Conservation (phyloP, 495 filamentous ascomycete genomes). For the Amorphotheca resinae region DNA sequence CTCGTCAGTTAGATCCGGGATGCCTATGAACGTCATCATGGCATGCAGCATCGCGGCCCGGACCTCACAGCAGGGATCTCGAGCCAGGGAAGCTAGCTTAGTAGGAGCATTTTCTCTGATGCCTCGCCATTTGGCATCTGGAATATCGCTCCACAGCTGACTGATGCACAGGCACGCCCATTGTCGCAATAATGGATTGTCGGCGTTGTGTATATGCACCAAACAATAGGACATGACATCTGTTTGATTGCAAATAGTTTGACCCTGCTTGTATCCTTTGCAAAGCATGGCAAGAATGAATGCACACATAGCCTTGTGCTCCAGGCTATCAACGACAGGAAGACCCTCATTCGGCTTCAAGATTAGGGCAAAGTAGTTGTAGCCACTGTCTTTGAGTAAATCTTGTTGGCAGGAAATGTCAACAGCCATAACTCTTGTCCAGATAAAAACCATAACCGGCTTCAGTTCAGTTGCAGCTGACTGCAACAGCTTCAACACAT, state of each 20-base stretch:
- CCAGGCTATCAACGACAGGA: slow-evolving; percentile 69
- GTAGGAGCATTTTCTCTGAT: slow-evolving; percentile 70
- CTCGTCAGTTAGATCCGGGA: slow-evolving; percentile 83
- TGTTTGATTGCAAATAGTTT: slow-evolving; percentile 72
- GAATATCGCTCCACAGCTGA: slow-evolving; percentile 82
- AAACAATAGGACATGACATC: slow-evolving; percentile 80
- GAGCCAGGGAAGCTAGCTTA: slow-evolving; percentile 64
- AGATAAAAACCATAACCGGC: slow-evolving; percentile 99
- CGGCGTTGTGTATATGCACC: slow-evolving; percentile 63
- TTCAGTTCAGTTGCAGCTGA: slow-evolving; percentile 91
- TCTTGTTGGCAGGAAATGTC: slow-evolving; percentile 87
- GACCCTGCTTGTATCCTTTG: slow-evolving; percentile 80
- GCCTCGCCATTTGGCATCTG: slow-evolving; percentile 88
- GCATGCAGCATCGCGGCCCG: slow-evolving; percentile 87
- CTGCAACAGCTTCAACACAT: slow-evolving; percentile 90
- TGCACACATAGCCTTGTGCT: slow-evolving; percentile 97
- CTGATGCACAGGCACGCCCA: slow-evolving; percentile 96
- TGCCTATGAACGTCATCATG: slow-evolving; percentile 84
- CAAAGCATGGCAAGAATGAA: slow-evolving; percentile 97
- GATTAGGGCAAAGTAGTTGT: slow-evolving; percentile 89
- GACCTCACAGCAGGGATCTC: slow-evolving; percentile 91
- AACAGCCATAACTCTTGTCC: slow-evolving; percentile 92
- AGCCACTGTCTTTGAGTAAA: slow-evolving; percentile 90
- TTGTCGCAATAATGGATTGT: slow-evolving; percentile 81
- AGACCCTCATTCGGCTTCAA: slow-evolving; percentile 73